Percentiles rank a stretch among this genome's conserved stretches.
Evolutionary conservation across 2,329 filamentous ascomycete genomes (phyloP).

Genomic region (Neodidymelliopsis sp.): DNA sequence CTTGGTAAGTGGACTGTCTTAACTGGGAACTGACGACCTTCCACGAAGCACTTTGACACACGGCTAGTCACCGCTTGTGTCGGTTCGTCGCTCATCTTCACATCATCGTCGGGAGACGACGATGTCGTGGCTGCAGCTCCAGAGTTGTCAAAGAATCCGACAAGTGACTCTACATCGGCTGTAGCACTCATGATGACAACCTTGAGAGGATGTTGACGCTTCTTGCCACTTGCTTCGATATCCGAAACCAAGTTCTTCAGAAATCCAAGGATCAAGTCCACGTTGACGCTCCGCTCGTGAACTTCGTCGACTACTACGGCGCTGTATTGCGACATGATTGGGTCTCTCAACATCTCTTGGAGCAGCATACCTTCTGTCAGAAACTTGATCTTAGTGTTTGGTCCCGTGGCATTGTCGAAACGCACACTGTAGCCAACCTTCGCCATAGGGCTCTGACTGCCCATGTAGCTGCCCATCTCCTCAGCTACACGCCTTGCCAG

Average conservation of each 20-base stretch:
- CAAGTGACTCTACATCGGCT: constrained; percentile 81
- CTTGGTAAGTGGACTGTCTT: constrained; percentile 76
- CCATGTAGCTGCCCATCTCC: constrained; percentile 75
- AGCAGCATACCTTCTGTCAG: constrained; percentile 96
- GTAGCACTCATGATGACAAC: constrained; percentile 98
- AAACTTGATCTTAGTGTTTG: constrained; percentile 87
- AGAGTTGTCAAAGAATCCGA: constrained; percentile 72
- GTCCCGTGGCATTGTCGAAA: constrained; percentile 87
- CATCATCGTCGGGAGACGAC: constrained; percentile 8
- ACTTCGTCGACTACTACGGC: constrained; percentile 95
- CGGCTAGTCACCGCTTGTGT: not conserved
- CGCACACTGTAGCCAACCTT: constrained; percentile 92
- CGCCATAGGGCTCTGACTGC: constrained; percentile 64
- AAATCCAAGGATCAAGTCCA: constrained; percentile 90
- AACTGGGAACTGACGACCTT: constrained; percentile 88
- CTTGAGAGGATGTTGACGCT: constrained; percentile 70
- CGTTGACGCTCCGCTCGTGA: constrained; percentile 93
- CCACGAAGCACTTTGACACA: constrained; percentile 69
- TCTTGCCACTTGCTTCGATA: constrained; percentile 70
- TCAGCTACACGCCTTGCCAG: constrained; percentile 86
- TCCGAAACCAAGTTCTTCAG: constrained; percentile 76
- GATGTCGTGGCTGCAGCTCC: constrained; percentile 20
- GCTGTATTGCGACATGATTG: constrained; percentile 82
- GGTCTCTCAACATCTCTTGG: constrained; percentile 90
- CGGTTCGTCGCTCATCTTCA: not conserved